Percentiles rank a stretch among this genome's conserved stretches.
These are phyloP conservation scores for Komagataella populi DNA, from an alignment of 805 yeast genomes.

Conservation along the genomic window DNA sequence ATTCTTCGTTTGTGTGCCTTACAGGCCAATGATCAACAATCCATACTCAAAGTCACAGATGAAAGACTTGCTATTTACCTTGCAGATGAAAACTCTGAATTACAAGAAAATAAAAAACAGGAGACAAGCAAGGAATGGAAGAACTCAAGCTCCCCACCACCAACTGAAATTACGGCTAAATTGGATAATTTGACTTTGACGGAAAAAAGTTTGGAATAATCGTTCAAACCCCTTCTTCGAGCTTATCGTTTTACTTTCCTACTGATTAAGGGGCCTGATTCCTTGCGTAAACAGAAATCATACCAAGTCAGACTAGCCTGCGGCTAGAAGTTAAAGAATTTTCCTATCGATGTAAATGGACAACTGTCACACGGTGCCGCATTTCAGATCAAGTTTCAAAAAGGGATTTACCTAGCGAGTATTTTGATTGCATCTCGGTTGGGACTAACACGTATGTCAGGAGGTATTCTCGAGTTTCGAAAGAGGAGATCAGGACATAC, in stretches of 20 bases:
- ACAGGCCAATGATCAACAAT: slow-evolving; percentile 43
- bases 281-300: not conserved
- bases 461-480: no score
- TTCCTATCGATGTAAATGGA: no score
- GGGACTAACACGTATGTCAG: no score
- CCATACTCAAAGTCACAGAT: slow-evolving; percentile 44
- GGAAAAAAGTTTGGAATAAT: not conserved
- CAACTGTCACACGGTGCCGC: no score
- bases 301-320: not conserved
- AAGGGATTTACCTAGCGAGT: not conserved
- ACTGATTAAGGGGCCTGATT: not conserved
- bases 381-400: not conserved
- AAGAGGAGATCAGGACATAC: no score
- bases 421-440: not conserved
- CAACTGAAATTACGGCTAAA: not conserved
- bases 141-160: not conserved
- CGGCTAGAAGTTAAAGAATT: not conserved
- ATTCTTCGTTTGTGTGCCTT: slow-evolving; percentile 43
- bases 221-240: no score
- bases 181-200: not conserved
- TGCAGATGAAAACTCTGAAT: not conserved
- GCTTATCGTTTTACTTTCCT: not conserved
- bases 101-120: not conserved
- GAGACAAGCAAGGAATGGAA: not conserved
- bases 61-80: slow-evolving; percentile 24